Evolutionary conservation across 768 basidiomycete species (phyloP), one percentile per base, ranked within the genome.

Genomic region (Nidularia sp.): DNA sequence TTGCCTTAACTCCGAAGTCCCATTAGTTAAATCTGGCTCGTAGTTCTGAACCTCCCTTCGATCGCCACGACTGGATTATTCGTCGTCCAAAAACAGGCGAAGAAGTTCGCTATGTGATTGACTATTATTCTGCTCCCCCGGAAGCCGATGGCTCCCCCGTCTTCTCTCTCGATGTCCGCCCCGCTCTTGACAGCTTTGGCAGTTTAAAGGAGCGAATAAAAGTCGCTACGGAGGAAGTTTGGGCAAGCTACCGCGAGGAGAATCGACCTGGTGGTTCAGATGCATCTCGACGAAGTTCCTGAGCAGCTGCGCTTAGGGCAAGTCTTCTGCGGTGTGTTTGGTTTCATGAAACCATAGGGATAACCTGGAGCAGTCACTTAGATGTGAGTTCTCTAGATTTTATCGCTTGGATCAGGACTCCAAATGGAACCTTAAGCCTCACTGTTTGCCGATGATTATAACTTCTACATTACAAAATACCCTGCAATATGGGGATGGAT

Each of bases 41-140:
- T 61, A 98, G 95, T 70, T 76, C 84, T 41, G 89, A 93, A 62
- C 90, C 93, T 4, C 97, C 96, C 0, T 98, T 99, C 64, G 97
- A 99, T 65, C 86, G 97, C 6, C 97, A 99, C 66, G 97, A 99
- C 72, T 99, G 97, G 97, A 71, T 97, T 49, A 79, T 99, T 50
- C 88, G 88, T 32, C 85, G 96, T 48, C 84, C 86, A 33, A 73
- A 74, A 39, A 85, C 87, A 1, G 85, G 89, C 13, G 82, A 90
- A 59, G 88, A 93, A 68, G 86, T 93, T 48, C 88, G 92, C 64
- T 96, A 99, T 69, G 90, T 99, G 45, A 98, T 99, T 60, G 97
- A 99, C 74, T 99, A 99, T 71, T 98, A 98, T 69, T 90, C 91
- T 45, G 93, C 93, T 0, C 92, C 95, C 1, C 83, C 89, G 2